Conservation (phyloP, 306 rosid genomes). For the Dryas octopetala region DNA sequence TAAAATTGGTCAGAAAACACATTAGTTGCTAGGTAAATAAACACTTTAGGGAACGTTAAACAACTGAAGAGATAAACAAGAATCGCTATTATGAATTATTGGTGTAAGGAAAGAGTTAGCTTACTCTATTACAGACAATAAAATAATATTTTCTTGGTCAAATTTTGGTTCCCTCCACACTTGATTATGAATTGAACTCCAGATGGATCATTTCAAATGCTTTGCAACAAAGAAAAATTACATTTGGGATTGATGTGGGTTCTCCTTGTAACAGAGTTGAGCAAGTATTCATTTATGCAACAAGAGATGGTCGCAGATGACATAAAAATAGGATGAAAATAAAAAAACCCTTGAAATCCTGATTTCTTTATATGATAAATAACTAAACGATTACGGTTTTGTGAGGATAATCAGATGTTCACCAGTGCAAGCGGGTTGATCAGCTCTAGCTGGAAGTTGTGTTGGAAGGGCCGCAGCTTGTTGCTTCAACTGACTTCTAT, state of each 20-base stretch:
- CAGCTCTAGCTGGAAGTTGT: constrained; percentile 89
- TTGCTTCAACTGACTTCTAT: constrained; percentile 52
- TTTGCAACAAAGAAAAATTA: background rate
- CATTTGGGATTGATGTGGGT: background rate
- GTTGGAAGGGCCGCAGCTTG: constrained; percentile 67
- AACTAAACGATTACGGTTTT: constrained; percentile 14
- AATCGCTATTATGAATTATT: background rate
- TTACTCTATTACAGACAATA: background rate
- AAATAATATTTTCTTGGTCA: background rate
- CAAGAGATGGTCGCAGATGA: background rate
- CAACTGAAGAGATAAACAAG: background rate
- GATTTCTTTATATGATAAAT: constrained; percentile 12
- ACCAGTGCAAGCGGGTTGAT: constrained; percentile 86
- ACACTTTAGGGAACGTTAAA: background rate
- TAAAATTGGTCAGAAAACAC: constrained; percentile 1
- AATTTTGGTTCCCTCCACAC: background rate
- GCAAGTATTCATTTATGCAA: background rate
- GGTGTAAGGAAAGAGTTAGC: background rate
- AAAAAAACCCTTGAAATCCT: constrained; percentile 1
- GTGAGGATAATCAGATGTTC: constrained; percentile 18
- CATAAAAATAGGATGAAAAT: background rate
- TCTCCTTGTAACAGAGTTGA: background rate
- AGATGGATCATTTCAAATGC: constrained; percentile 2
- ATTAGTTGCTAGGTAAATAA: constrained; percentile 7
- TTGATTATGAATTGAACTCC: background rate